A percentile compares a stretch with the other conserved stretches of the same genome.
Evolutionary conservation across 176 grass and related monocot genomes (phyloP).

Genomic region (Urochloa ruziziensis): DNA sequence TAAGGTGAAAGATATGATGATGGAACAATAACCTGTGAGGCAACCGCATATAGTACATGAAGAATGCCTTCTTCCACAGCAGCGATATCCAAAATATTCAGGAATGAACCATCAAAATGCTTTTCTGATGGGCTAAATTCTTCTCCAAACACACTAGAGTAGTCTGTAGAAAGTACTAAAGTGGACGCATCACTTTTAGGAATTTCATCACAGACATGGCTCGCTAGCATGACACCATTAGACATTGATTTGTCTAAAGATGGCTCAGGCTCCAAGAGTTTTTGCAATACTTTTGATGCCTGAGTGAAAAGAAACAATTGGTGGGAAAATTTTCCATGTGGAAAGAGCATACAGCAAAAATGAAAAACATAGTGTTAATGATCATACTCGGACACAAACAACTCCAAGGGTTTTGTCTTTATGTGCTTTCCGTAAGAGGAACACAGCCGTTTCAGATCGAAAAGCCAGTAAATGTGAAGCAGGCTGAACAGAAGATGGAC

Average conservation of each 20-base stretch:
- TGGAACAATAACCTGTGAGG: constrained; percentile 63
- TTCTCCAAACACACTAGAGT: constrained; percentile 82
- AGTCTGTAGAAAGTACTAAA: constrained; percentile 50
- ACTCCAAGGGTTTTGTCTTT: constrained; percentile 75
- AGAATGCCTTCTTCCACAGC: constrained; percentile 93
- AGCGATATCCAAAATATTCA: constrained; percentile 93
- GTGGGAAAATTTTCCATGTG: constrained; percentile 4
- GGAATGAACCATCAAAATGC: constrained; percentile 50
- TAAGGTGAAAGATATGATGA: constrained; percentile 15
- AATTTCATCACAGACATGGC: constrained; percentile 48
- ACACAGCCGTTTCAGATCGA: constrained; percentile 68
- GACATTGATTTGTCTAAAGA: constrained; percentile 26
- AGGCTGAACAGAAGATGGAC: constrained; percentile 68
- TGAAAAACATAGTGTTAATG: constrained; percentile 21
- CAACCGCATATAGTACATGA: constrained; percentile 81
- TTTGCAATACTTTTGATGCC: constrained; percentile 71
- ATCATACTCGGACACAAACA: constrained; percentile 81
- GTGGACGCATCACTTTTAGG: constrained; percentile 48
- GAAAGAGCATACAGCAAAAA: constrained; percentile 3
- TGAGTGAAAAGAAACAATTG: constrained; percentile 44
- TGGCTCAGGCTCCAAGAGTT: constrained; percentile 57
- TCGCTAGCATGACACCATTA: constrained; percentile 24
- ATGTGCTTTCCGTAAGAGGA: constrained; percentile 82
- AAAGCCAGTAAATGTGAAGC: constrained; percentile 66
- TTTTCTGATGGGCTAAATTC: constrained; percentile 65